Evolutionary conservation across 2,329 filamentous ascomycete genomes (phyloP), one percentile per base, ranked within the genome.

Genomic region (Sclerotinia spermophila): DNA sequence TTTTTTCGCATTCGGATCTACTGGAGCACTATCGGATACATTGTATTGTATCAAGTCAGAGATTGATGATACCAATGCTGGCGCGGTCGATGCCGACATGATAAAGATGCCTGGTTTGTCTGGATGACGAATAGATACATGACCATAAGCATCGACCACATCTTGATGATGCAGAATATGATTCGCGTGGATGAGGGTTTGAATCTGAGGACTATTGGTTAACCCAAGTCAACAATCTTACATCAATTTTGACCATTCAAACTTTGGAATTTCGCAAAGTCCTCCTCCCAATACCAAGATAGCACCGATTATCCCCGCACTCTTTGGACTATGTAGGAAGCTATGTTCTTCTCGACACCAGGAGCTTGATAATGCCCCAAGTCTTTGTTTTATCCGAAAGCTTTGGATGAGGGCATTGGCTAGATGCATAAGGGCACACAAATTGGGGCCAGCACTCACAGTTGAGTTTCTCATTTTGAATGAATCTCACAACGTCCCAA

Each of bases 131-230:
- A 86, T 80, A 2, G 85, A 86, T 19, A 88, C 79, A 73, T 88
- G 86, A 27, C 86, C 85, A 74, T 84, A 87, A 0, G 83, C 85
- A 71, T 87, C 86, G 48, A 88, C 76, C 11, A 87, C 80, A 61
- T 79, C 79, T 64, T 86, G 80, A 69, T 84, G 76, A 76, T 86
- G 83, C 1, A 87, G 82, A 66, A 87, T 86, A 75, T 86, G 85
- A 71, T 81, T 79, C 76, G 51, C 61, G 48, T 60, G 38, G 33
- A 68, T 33, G 24, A 68, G 33, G 24, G 27, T 55, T 35, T 60
- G 66, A 42, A 48, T 44, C 55, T 68, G 40, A 38, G 13, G 53
- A 19, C 13, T 21, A 35, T 51, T 58, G 33, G 48, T 60, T 33
- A 44, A 61, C 40, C 17, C 3, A 24, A 27, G n/a, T 30, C n/a